phyloP scores from a whole-genome alignment of 139 green algal species.

The Chlorella sp. region DNA sequence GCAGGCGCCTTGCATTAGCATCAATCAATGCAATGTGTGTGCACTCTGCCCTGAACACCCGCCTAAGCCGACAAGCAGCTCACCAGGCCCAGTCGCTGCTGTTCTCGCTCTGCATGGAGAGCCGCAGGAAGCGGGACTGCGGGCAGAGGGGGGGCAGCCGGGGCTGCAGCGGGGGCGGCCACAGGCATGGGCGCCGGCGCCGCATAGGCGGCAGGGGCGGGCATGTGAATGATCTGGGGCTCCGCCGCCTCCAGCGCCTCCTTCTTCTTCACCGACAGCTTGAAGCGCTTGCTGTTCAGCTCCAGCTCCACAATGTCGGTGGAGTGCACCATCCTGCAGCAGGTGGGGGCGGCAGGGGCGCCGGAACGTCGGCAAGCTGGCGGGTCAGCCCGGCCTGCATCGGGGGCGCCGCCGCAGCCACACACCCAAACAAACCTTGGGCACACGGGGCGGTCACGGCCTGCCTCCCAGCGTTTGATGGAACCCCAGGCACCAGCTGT shows the following conservation, averaged over 20 bases:
- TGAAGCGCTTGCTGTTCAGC: conserved; percentile 93
- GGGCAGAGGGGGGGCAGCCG: neutral
- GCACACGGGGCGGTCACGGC: too few species aligned
- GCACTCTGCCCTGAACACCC: neutral
- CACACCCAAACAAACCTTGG: too few species aligned
- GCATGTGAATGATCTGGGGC: conserved; percentile 43
- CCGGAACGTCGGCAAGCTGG: neutral
- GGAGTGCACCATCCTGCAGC: conserved; percentile 88
- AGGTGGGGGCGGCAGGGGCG: neutral
- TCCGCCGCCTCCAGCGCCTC: conserved; percentile 75
- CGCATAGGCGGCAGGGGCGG: neutral
- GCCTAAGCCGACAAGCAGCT: neutral
- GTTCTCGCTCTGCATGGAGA: neutral
- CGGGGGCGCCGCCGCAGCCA: too few species aligned
- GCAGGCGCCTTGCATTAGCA: too few species aligned
- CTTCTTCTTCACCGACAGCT: conserved; percentile 88
- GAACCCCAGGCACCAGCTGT: too few species aligned
- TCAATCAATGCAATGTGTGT: too few species aligned
- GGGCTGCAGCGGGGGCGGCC: conserved; percentile 45
- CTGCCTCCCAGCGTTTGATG: too few species aligned
- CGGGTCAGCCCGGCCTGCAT: neutral
- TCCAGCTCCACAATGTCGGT: conserved; percentile 97
- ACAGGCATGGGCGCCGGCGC: conserved; percentile 19
- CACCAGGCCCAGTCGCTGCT: neutral
- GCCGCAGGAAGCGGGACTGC: conserved; percentile 9